Evolutionary conservation across 169 alveolate genomes (phyloP), one percentile per base, ranked within the genome.

Genomic region (Cryptosporidium felis): DNA sequence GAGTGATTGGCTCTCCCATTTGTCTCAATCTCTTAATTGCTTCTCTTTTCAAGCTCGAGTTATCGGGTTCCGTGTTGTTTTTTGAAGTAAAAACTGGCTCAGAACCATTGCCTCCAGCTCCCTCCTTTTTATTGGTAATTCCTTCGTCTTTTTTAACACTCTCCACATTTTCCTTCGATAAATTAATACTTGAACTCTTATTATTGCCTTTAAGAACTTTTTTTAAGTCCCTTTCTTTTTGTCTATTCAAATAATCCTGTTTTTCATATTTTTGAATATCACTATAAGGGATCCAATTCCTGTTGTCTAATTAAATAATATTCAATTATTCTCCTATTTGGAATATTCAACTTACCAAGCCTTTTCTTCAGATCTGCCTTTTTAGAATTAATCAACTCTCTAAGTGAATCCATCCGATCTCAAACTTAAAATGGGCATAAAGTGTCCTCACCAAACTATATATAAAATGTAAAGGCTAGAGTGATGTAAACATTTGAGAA

Each of bases 1-100:
- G 79, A 3, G 91, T 88, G 8, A 89, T 80, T 8, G 96, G 95
- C 49, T 89, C 89, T 5, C 92, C 92, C 12, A 89, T 63, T 9
- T 80, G 85, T 60, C 96, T 88, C 8, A 93, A 49, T 45, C 91
- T 46, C 14, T 47, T 62, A 40, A 79, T 51, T 14, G 90, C 90
- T 63, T 91, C 92, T 34, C 60, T 51, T 12, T 42, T 60, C 8
- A 53, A 58, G 16, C 65, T 62, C 2, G 90, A 60, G 14, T 9
- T 1, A 30, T 16, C 46, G 0, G 21, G 9, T 51, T 2, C 32
- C 23, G 32, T 10, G 3, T 5, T 28, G 42, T 23, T 5, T 26
- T 56, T 42, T 28, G 63, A 30, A 21, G 36, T 26, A 56, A 28
- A 10, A n/a, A n/a, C n/a, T n/a, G n/a, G n/a, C n/a, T 53, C 42